Percentiles rank a stretch among this genome's conserved stretches.
These are phyloP conservation scores for Populus simonii DNA, from an alignment of 345 rosid genomes.

Conservation along the genomic window DNA sequence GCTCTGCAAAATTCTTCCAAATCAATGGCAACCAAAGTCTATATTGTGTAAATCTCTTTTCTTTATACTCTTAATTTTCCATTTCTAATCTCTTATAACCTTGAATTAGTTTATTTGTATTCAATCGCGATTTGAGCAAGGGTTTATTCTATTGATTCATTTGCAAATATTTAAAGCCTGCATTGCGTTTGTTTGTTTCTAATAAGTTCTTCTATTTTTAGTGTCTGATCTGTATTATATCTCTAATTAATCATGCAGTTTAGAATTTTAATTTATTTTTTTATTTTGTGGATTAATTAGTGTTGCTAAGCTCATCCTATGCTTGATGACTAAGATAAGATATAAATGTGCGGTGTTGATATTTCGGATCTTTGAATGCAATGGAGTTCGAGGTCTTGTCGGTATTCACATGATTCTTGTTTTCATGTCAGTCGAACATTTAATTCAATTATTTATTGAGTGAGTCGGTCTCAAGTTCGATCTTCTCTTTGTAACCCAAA, in stretches of 20 bases:
- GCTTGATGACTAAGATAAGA: neutral
- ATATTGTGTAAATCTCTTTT: constrained; percentile 18
- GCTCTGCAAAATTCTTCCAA: neutral
- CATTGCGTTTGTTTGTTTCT: neutral
- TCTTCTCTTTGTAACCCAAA: no score
- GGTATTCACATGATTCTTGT: neutral
- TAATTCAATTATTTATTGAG: neutral
- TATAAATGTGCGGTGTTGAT: neutral
- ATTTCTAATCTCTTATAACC: neutral
- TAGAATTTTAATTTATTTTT: neutral
- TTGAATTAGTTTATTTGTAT: no score
- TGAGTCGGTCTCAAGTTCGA: no score
- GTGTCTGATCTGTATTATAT: neutral
- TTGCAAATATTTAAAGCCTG: neutral
- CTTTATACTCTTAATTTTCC: neutral
- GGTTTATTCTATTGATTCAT: no score
- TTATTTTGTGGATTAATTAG: neutral
- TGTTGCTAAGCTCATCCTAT: neutral
- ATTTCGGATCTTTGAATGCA: neutral
- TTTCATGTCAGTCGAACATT: neutral
- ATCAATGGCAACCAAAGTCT: constrained; percentile 19
- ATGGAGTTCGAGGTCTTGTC: neutral
- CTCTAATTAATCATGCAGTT: neutral
- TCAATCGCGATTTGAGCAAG: no score
- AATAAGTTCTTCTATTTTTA: no score